Conservation (phyloP, 1,284 basidiomycete species). For the Puccinia novopanici region DNA sequence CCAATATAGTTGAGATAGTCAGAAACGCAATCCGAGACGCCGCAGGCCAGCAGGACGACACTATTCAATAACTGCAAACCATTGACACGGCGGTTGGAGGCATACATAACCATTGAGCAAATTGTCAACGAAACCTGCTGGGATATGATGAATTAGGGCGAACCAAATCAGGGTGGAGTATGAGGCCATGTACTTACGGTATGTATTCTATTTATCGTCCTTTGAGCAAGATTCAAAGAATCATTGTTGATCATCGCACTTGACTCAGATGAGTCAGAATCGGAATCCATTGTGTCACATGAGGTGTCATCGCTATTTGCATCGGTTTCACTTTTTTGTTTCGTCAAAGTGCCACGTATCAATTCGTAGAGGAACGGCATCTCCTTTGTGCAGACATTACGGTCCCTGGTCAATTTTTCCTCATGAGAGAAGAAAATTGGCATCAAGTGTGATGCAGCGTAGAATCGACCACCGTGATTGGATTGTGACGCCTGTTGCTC, state of each 20-base stretch:
- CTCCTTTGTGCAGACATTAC: not conserved
- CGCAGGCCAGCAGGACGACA: not conserved
- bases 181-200: no score
- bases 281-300: not conserved
- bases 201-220: no score
- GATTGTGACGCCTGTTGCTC: not conserved
- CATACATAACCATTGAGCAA: not conserved
- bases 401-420: not conserved
- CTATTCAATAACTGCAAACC: not conserved
- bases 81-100: no score
- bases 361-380: conserved; percentile 15
- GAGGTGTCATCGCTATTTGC: not conserved
- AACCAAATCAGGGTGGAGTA: no score
- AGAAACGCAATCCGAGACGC: not conserved
- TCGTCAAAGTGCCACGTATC: no score
- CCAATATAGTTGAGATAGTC: not conserved
- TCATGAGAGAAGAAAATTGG: not conserved
- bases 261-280: not conserved
- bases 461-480: not conserved
- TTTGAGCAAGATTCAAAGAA: not conserved
- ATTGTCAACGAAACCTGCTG: not conserved
- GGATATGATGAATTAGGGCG: no score
- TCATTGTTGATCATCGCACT: no score
- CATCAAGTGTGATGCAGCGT: not conserved
- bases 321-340: no score